Conservation (phyloP, 2,329 filamentous ascomycete genomes). For the Ophidiomyces ophidiicola region DNA sequence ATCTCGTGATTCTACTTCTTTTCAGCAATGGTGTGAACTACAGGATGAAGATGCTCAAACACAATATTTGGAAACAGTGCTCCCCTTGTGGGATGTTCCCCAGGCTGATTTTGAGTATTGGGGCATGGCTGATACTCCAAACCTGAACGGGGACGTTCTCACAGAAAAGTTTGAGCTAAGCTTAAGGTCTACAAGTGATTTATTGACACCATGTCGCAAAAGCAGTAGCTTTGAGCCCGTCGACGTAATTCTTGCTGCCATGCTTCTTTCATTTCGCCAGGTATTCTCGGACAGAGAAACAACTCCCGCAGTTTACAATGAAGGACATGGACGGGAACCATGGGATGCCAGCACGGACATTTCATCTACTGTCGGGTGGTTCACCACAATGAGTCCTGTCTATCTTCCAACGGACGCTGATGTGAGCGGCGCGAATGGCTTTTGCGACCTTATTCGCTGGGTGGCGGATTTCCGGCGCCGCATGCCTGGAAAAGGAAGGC, state of each 20-base stretch:
- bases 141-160: slow-evolving; percentile 27
- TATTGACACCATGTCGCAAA: slow-evolving; percentile 24
- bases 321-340: slow-evolving; percentile 39
- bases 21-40: slow-evolving; percentile 30
- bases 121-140: slow-evolving; percentile 25
- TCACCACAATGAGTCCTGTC: slow-evolving; percentile 38
- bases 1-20: slow-evolving; percentile 25
- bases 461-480: slow-evolving; percentile 31
- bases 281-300: slow-evolving; percentile 32
- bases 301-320: slow-evolving; percentile 37
- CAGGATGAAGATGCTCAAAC: slow-evolving; percentile 21
- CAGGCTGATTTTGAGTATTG: slow-evolving; percentile 26
- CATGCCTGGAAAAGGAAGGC: slow-evolving; percentile 22
- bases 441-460: slow-evolving; percentile 25
- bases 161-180: slow-evolving; percentile 25
- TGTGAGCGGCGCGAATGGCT: slow-evolving; percentile 10
- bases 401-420: slow-evolving; percentile 19
- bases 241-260: slow-evolving; percentile 28
- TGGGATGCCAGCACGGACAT: slow-evolving; percentile 36
- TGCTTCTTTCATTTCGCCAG: slow-evolving; percentile 34
- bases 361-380: slow-evolving; percentile 40
- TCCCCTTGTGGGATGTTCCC: slow-evolving; percentile 24
- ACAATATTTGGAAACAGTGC: slow-evolving; percentile 2
- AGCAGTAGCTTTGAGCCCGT: slow-evolving; percentile 27
- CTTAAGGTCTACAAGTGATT: slow-evolving; percentile 22